phyloP scores from a whole-genome alignment of 352 stramenopile species.

The Saprolegnia parasitica region DNA sequence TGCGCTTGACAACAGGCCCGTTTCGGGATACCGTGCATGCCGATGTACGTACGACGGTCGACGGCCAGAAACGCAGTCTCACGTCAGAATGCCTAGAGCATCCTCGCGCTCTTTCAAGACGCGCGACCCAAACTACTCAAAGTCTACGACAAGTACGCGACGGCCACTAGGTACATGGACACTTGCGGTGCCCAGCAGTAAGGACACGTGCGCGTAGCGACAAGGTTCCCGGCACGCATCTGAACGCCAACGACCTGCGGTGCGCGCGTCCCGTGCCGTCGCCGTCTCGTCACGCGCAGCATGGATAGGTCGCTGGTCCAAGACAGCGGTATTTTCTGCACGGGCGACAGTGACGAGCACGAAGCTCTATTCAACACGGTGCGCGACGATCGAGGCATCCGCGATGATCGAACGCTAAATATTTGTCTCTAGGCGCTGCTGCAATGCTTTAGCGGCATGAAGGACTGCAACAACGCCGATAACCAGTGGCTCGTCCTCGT shows the following conservation, averaged over 20 bases:
- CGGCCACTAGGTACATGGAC: constrained; percentile 6
- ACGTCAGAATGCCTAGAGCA: constrained; percentile 48
- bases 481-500: constrained; percentile 58
- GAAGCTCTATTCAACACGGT: constrained; percentile 51
- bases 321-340: constrained; percentile 73
- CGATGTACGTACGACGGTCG: constrained; percentile 39
- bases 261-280: not conserved
- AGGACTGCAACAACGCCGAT: constrained; percentile 36
- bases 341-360: constrained; percentile 48
- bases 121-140: constrained; percentile 69
- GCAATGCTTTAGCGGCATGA: constrained; percentile 55
- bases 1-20: constrained; percentile 54
- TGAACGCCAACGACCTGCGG: constrained; percentile 20
- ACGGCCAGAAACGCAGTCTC: no score
- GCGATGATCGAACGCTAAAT: no score
- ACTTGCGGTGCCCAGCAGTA: not conserved
- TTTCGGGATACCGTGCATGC: constrained; percentile 75
- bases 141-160: constrained; percentile 63
- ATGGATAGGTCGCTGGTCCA: constrained; percentile 49
- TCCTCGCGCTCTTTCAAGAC: constrained; percentile 61
- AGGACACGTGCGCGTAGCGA: not conserved
- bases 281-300: constrained; percentile 29
- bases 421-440: constrained; percentile 39
- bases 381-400: not conserved
- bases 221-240: not conserved